Percentiles rank a stretch among this genome's conserved stretches.
Evolutionary conservation across 495 filamentous ascomycete species (phyloP).

Genomic region (Neurospora sp.): DNA sequence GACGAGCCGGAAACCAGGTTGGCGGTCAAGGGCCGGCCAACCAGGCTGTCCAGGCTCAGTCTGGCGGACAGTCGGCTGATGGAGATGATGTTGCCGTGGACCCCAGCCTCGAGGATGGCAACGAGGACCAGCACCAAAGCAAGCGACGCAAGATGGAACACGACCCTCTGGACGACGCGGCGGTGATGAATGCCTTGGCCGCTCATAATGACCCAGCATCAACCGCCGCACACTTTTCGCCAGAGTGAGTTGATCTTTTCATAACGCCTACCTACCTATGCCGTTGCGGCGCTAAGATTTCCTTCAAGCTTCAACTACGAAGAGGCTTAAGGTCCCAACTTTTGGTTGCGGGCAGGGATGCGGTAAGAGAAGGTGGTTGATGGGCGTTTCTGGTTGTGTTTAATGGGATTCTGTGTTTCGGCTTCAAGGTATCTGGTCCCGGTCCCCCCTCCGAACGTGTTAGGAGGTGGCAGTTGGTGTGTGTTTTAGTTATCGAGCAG

Average conservation of each 20-base stretch:
- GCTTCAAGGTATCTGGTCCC: not conserved
- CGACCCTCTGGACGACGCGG: slow-evolving; percentile 27
- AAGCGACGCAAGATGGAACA: not conserved
- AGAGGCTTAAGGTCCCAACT: slow-evolving; percentile 16
- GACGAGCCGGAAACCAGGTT: not conserved
- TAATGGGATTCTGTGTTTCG: not conserved
- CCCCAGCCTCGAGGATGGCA: slow-evolving; percentile 18
- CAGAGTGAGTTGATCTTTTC: slow-evolving; percentile 24
- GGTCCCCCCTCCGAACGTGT: not conserved
- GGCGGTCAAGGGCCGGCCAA: not conserved
- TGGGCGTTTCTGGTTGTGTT: not conserved
- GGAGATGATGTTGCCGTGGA: slow-evolving; percentile 20
- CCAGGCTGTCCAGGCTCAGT: slow-evolving; percentile 5
- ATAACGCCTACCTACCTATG: not conserved
- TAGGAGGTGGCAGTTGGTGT: not conserved
- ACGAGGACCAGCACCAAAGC: slow-evolving; percentile 14
- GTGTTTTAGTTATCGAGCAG: not conserved
- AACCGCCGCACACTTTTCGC: slow-evolving; percentile 21
- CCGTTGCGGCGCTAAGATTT: slow-evolving; percentile 1
- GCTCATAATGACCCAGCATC: slow-evolving; percentile 24
- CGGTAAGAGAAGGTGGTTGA: not conserved
- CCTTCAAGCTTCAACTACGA: slow-evolving; percentile 19
- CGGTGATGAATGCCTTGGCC: slow-evolving; percentile 27
- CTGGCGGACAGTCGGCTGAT: slow-evolving; percentile 2
- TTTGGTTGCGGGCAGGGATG: not conserved